Percentiles rank a stretch among this genome's conserved stretches.
phyloP scores from a whole-genome alignment of 441 rosid genomes.

The Metrosideros polymorpha region DNA sequence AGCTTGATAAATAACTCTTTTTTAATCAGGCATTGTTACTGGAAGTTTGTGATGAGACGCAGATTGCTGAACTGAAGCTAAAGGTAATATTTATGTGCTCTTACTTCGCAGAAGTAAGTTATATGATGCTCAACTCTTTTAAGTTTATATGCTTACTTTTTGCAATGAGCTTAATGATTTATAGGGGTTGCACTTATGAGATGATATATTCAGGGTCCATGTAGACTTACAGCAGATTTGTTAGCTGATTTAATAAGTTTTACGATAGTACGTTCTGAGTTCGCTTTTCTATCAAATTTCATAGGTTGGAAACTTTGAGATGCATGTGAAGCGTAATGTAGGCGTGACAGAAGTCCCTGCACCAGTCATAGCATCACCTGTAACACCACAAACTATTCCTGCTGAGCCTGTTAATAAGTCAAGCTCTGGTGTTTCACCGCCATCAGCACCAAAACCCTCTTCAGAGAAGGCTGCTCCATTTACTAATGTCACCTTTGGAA shows the following conservation, averaged over 20 bases:
- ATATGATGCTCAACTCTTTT: not conserved
- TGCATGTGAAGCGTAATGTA: constrained; percentile 70
- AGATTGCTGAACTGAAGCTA: constrained; percentile 79
- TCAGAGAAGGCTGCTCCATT: constrained; percentile 56
- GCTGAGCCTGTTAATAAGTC: constrained; percentile 53
- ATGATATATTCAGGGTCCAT: not conserved
- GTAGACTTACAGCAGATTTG: not conserved
- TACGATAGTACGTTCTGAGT: not conserved
- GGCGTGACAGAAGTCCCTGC: constrained; percentile 37
- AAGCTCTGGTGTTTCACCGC: constrained; percentile 23
- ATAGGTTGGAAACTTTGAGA: constrained; percentile 87
- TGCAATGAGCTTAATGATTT: not conserved
- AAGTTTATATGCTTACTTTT: not conserved
- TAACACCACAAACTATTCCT: constrained; percentile 55
- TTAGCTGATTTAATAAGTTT: not conserved
- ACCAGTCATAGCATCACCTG: constrained; percentile 48
- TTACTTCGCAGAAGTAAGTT: not conserved
- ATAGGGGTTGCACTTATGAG: not conserved
- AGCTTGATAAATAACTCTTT: not conserved
- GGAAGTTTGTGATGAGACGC: constrained; percentile 91
- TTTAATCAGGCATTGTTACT: constrained; percentile 53
- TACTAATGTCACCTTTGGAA: constrained; percentile 44
- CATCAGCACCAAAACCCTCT: constrained; percentile 38
- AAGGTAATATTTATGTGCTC: constrained; percentile 42
- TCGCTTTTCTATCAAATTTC: not conserved